Base-by-base conservation (phyloP, 768 basidiomycete species). In the Cyathus striatus region DNA sequence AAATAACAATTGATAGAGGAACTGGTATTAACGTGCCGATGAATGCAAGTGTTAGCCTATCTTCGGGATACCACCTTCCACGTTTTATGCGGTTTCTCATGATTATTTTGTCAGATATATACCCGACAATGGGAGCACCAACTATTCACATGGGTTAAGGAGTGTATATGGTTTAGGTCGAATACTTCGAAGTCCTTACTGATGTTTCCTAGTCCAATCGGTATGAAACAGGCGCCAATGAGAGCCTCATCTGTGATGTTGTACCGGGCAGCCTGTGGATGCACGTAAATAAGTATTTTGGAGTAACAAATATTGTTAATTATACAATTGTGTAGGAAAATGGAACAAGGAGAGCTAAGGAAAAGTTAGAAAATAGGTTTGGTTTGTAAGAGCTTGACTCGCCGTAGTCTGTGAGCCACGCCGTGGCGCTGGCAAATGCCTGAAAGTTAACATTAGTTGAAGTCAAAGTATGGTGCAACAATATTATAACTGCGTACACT, bases 321-420 rank as follows among this genome's bases (percentile, higher is more conserved):
- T 78, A 48, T 47, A 86, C 84, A 23, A 87, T 68, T 0, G 83
- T 86, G 47, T 78, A 83, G 0, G 82, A 70, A 5, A 88, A 59
- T 1, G 86, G 85, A 12, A 81, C 56, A 38, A 85, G 53, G 2
- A 86, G 44, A 17, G 73, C 79, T 65, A 61, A 59, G 41, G 61
- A 34, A 61, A 65, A 38, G 1, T 44, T 45, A 37, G 58, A 47
- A n/a, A 20, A 16, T 20, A 5, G 13, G 12, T 1, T 33, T 4
- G n/a, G 5, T 20, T 5, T 23, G 21, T 20, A 16, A 13, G 2
- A 34, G 16, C 6, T 40, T 6, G 2, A 41, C 68, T 38, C 25
- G 75, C 76, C 56, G 68, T 56, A 58, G 61, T 72, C 78, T 55
- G 64, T 61, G 2, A 62, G 43, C n/a, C 69, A 44, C 0, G 57